Evolutionary conservation across 2,329 filamentous ascomycete genomes (phyloP), one percentile per base, ranked within the genome.

Genomic region (Stagonosporopsis vannaccii): DNA sequence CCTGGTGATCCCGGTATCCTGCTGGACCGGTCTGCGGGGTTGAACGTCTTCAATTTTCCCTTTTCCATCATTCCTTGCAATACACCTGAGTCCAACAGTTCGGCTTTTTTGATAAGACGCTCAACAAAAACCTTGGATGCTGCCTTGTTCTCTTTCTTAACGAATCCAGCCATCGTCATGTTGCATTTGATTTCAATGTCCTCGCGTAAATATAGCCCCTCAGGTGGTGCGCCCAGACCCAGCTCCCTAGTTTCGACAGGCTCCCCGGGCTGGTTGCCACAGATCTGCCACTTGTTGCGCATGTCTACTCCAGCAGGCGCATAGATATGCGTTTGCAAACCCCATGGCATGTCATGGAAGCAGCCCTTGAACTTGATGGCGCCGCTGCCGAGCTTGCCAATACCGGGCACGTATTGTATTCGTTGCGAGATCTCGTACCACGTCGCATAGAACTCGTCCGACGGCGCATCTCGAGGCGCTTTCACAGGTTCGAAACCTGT

Each of bases 371-470:
- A 90, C 42, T 80, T 82, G 74, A 90, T 88, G 68, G 85, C 84
- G 69, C 86, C 83, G 3, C 85, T 85, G 22, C 87, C 87, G 57
- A 88, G 80, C 75, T 80, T 85, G 62, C 87, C 87, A 51, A 89
- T 77, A 30, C 88, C 88, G 0, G 88, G 87, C 6, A 90, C 77
- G 64, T 86, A 85, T 70, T 89, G 87, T 57, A 90, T 87, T 66
- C 86, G 83, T 79, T 90, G 83, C 54, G 79, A 83, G 68, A 90
- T 90, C 74, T 90, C 87, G 73, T 90, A 90, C 88, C 88, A 90
- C 26, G 87, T 88, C 60, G 86, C 86, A 75, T 88, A 90, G 76
- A 83, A 90, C 74, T 90, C 88, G 75, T 90, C 88, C 62, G 86
- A 79, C 52, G 85, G 82, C 61, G 87, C 87, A 75, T 88, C 81